Percentiles rank a stretch among this genome's conserved stretches.
Evolutionary conservation across 352 stramenopile species (phyloP).

Genomic region (Blastocystis sp.): DNA sequence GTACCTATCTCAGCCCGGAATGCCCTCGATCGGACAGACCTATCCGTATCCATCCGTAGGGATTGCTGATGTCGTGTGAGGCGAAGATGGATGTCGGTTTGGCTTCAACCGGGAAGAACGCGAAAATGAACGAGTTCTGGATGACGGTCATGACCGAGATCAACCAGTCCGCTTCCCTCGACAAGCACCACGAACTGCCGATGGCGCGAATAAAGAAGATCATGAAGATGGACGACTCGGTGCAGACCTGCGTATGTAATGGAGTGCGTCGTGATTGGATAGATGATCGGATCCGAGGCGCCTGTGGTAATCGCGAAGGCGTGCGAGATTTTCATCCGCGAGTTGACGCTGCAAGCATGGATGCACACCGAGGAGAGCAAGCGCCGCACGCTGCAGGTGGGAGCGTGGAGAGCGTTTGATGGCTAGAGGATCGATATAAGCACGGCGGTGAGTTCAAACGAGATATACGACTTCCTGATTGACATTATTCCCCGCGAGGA

Average conservation of each 20-base stretch:
- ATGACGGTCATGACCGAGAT: slow-evolving; percentile 86
- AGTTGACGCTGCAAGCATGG: slow-evolving; percentile 86
- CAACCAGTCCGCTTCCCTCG: slow-evolving; percentile 84
- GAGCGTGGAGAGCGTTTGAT: background rate
- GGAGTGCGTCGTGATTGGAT: background rate
- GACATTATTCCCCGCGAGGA: slow-evolving; percentile 83
- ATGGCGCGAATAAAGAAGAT: slow-evolving; percentile 92
- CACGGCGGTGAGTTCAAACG: slow-evolving; percentile 87
- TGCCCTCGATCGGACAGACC: slow-evolving; percentile 1
- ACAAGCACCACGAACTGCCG: slow-evolving; percentile 81
- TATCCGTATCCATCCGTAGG: slow-evolving; percentile 8
- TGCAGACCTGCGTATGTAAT: slow-evolving; percentile 76
- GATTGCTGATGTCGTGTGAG: background rate
- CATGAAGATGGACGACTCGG: slow-evolving; percentile 92
- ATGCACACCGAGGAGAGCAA: slow-evolving; percentile 90
- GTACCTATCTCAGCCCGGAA: slow-evolving; percentile 6
- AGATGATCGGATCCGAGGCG: slow-evolving; percentile 90
- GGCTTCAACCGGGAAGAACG: background rate
- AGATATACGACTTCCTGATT: slow-evolving; percentile 89
- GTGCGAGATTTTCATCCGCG: slow-evolving; percentile 91
- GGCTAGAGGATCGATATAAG: slow-evolving; percentile 83
- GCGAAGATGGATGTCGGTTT: slow-evolving; percentile 12
- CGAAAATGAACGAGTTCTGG: slow-evolving; percentile 85
- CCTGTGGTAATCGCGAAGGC: slow-evolving; percentile 90
- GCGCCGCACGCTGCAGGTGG: slow-evolving; percentile 84